phyloP scores from a whole-genome alignment of 148 eudicot species.

The Pharnaceum exiguum region DNA sequence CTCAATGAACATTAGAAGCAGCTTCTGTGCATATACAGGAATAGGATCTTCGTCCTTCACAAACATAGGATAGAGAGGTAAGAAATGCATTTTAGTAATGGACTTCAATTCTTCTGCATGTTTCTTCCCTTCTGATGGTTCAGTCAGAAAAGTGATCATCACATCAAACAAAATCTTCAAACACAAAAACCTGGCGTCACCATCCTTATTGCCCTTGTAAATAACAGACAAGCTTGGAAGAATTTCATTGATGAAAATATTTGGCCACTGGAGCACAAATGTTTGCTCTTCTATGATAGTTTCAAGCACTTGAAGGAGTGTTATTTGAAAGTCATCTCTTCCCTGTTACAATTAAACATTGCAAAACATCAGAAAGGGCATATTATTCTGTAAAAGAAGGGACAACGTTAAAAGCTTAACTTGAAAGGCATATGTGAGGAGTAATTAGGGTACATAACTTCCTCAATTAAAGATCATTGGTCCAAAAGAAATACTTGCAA shows the following conservation, averaged over 20 bases:
- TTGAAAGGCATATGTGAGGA: too few relatives aligned
- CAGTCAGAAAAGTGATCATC: slow-evolving; percentile 63
- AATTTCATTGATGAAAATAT: slow-evolving; percentile 49
- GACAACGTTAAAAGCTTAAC: not conserved
- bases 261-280: slow-evolving; percentile 40
- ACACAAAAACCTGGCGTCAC: slow-evolving; percentile 92
- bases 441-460: too few relatives aligned
- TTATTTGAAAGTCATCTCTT: slow-evolving; percentile 90
- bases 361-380: not conserved
- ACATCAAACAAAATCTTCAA: slow-evolving; percentile 83
- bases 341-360: slow-evolving; percentile 49
- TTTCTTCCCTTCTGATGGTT: slow-evolving; percentile 39
- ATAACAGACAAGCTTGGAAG: slow-evolving; percentile 81
- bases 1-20: slow-evolving; percentile 85
- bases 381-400: not conserved
- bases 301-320: slow-evolving; percentile 75
- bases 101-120: slow-evolving; percentile 50
- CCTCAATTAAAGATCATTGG: too few relatives aligned
- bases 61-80: slow-evolving; percentile 80
- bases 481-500: too few relatives aligned
- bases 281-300: slow-evolving; percentile 67
- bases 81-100: slow-evolving; percentile 57
- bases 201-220: slow-evolving; percentile 93
- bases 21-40: slow-evolving; percentile 92
- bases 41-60: slow-evolving; percentile 95